These are phyloP conservation scores for Cymbopogon flexuosus DNA, from an alignment of 202 grass and related monocot genomes.

Conservation along the genomic window DNA sequence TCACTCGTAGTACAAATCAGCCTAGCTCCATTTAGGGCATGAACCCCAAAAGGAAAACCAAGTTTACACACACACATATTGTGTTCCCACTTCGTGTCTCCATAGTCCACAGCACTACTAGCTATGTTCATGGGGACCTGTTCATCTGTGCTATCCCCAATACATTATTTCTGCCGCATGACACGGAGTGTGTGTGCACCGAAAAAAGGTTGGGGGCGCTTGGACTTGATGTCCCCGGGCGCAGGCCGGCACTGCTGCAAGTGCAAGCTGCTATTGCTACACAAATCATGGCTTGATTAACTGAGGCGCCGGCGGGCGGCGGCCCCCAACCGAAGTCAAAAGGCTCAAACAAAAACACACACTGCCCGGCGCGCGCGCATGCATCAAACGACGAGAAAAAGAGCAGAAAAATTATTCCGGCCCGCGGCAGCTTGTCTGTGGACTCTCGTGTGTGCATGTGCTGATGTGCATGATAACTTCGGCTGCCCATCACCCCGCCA, in stretches of 20 bases:
- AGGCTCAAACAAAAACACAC: neutral
- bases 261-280: neutral
- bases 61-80: neutral
- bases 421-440: neutral
- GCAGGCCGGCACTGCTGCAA: neutral
- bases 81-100: neutral
- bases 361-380: neutral
- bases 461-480: neutral
- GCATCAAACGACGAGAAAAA: constrained; percentile 35
- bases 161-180: constrained; percentile 2
- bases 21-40: no score
- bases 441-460: neutral
- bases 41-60: neutral
- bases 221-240: neutral
- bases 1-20: neutral
- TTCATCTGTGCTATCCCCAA: neutral
- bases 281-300: constrained; percentile 19
- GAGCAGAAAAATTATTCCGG: neutral
- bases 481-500: neutral
- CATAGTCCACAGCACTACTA: neutral
- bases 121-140: neutral
- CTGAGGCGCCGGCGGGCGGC: neutral
- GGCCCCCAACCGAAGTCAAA: neutral
- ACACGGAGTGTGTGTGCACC: constrained; percentile 2
- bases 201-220: neutral